phyloP scores from a whole-genome alignment of 768 basidiomycete species.

The Piloderma croceum region DNA sequence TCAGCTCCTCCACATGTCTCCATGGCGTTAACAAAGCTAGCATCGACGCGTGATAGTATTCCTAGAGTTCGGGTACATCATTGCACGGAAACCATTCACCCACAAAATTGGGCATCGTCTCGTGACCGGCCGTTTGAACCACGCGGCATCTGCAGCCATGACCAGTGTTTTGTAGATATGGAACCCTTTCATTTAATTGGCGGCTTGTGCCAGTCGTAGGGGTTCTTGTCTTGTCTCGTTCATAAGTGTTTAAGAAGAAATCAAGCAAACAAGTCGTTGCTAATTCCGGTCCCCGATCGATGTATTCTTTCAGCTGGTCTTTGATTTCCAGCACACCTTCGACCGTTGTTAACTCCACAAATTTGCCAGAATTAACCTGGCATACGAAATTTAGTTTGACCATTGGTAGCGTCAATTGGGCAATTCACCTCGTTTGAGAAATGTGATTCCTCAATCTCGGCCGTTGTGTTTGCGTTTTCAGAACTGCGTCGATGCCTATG shows the following conservation, averaged over 20 bases:
- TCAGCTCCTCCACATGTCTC: constrained; percentile 24
- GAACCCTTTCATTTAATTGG: background rate
- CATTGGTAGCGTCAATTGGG: too few relatives aligned
- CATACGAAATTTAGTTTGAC: too few relatives aligned
- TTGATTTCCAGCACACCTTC: background rate
- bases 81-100: constrained; percentile 29
- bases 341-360: too few relatives aligned
- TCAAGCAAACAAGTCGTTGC: constrained; percentile 5
- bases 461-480: background rate
- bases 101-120: constrained; percentile 30
- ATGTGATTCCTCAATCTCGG: background rate
- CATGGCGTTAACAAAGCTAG: constrained; percentile 34
- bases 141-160: constrained; percentile 20
- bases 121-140: constrained; percentile 20
- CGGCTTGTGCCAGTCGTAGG: constrained; percentile 4
- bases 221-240: constrained; percentile 9
- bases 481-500: background rate
- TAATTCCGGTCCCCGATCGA: constrained; percentile 16
- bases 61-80: constrained; percentile 16
- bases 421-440: too few relatives aligned
- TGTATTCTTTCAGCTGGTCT: constrained; percentile 24
- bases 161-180: constrained; percentile 6
- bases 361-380: too few relatives aligned
- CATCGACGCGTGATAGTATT: constrained; percentile 33
- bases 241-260: constrained; percentile 30